Evolutionary conservation across 148 eudicot species (phyloP), one percentile per base, ranked within the genome.

Genomic region (Fagopyrum esculentum): DNA sequence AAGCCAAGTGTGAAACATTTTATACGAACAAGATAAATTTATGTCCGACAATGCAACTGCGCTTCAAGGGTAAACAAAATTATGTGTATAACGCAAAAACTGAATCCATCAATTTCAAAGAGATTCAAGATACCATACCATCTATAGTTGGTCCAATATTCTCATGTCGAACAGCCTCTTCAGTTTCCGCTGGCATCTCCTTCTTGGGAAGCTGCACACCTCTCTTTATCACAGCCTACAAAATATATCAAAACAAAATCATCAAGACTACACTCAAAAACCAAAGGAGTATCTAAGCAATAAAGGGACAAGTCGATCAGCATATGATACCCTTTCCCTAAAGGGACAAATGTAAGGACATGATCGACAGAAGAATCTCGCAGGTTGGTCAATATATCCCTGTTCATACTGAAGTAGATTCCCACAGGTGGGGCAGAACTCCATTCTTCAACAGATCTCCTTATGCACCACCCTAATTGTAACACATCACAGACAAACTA

Each of bases 361-460:
- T 3, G 86, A 80, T n/a, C 85, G 89, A 70, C 98, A 93, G 81
- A 76, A 87, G 60, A 90, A 86, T 74, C 87, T 48, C 46, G 86
- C 90, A 49, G 82, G 81, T 9, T 77, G 75, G 40, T 50, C 74
- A 74, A 78, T 51, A 71, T 76, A 12, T 35, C 85, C 84, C 81
- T 86, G 70, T 68, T 89, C 88, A 80, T 80, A 93, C 61, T 88
- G 93, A 84, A 87, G 71, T 81, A 90, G 63, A 76, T 81, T 87
- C 69, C 87, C 96, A 77, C 98, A 93, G 26, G 77, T 78, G 29
- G 98, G 98, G 82, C 98, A 93, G 68, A 93, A 90, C 80, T 93
- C 96, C 98, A 93, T 93, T 72, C 50, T 54, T 54, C 4, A 54
- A 15, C 3, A 12, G 59, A 54, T 6, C 19, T 54, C 17, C 59